phyloP scores from a whole-genome alignment of 2,329 filamentous ascomycete genomes.

The Knoxdaviesia proteae region DNA sequence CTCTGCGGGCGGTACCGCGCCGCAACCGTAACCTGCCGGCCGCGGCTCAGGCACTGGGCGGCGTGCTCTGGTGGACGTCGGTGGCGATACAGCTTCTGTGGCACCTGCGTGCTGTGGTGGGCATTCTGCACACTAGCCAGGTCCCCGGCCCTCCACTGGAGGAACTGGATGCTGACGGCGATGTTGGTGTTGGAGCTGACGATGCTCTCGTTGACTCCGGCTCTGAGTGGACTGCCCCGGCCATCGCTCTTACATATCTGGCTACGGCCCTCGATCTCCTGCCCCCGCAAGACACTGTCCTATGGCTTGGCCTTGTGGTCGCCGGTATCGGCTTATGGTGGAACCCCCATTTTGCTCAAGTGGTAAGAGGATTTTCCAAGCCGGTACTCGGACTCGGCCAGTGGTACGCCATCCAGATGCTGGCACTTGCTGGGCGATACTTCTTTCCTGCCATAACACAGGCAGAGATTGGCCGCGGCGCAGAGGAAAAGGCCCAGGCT shows the following conservation, averaged over 20 bases:
- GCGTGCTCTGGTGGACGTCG: constrained; percentile 26
- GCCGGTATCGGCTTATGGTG: constrained; percentile 39
- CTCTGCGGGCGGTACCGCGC: constrained; percentile 17
- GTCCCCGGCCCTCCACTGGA: constrained; percentile 3
- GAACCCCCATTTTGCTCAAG: constrained; percentile 46
- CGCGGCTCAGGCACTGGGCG: constrained; percentile 15
- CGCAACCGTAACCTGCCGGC: too few relatives aligned
- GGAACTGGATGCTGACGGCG: not conserved
- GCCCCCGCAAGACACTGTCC: constrained; percentile 18
- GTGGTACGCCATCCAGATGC: constrained; percentile 45
- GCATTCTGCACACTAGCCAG: constrained; percentile 6
- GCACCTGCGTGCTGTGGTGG: constrained; percentile 19
- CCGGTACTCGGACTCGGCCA: constrained; percentile 38
- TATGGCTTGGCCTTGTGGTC: constrained; percentile 25
- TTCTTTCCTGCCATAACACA: constrained; percentile 22
- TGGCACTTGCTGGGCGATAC: constrained; percentile 34
- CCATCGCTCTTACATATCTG: constrained; percentile 5
- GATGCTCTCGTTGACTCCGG: not conserved
- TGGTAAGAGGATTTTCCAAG: constrained; percentile 34
- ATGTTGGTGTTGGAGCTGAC: too few relatives aligned
- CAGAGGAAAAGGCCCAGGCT: constrained; percentile 19
- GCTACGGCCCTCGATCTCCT: constrained; percentile 13
- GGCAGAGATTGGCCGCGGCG: constrained; percentile 16
- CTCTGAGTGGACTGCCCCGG: constrained; percentile 1
- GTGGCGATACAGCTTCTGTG: constrained; percentile 25